Evolutionary conservation across 1,284 basidiomycete genomes (phyloP).

Genomic region (Cutaneotrichosporon sp.): DNA sequence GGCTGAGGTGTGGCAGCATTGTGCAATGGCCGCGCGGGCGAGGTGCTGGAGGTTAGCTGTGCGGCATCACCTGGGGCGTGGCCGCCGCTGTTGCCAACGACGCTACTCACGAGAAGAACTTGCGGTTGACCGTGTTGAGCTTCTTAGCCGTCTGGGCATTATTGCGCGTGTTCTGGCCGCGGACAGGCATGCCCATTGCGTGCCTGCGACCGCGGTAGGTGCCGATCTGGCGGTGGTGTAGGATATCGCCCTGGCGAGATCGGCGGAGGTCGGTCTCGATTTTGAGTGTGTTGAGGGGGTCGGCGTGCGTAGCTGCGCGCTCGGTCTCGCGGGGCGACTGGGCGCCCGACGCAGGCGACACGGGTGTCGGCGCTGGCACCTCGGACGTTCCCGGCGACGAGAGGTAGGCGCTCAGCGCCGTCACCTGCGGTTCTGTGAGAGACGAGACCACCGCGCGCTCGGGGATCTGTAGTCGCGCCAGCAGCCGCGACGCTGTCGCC

Average conservation of each 20-base stretch:
- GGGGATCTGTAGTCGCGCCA: constrained; percentile 53
- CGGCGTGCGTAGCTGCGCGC: constrained; percentile 15
- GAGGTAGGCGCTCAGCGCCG: constrained; percentile 53
- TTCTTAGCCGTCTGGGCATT: constrained; percentile 53
- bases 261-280: constrained; percentile 55
- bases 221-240: constrained; percentile 53
- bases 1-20: constrained; percentile 15
- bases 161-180: constrained; percentile 54
- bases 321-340: not conserved
- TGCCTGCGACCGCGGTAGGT: constrained; percentile 53
- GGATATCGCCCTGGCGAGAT: constrained; percentile 50
- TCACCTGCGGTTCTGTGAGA: constrained; percentile 53
- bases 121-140: constrained; percentile 43
- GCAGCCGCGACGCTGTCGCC: constrained; percentile 48
- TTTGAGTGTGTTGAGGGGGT: constrained; percentile 50
- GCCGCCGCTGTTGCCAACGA: too few relatives aligned
- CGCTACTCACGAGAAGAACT: constrained; percentile 10
- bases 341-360: constrained; percentile 1
- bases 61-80: too few relatives aligned
- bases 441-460: constrained; percentile 44
- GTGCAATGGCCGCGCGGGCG: not conserved
- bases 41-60: too few relatives aligned
- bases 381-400: constrained; percentile 50
- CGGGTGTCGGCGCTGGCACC: constrained; percentile 36
- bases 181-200: constrained; percentile 52